Conservation (phyloP, 345 rosid genomes). For the Eucalyptus melliodora region DNA sequence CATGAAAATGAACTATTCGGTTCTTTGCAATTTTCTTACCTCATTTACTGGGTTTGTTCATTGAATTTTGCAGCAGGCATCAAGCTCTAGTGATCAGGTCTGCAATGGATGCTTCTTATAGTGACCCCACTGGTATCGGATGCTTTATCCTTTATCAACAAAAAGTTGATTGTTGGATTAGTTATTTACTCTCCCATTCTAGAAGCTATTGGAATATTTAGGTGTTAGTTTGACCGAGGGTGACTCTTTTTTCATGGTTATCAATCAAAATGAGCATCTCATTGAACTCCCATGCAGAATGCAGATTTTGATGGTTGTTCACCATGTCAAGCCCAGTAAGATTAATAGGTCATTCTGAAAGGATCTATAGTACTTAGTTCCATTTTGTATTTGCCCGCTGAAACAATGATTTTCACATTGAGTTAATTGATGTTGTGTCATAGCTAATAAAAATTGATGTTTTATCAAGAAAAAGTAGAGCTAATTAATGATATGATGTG, state of each 20-base stretch:
- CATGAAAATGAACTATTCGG: not conserved
- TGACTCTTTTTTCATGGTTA: too few relatives aligned
- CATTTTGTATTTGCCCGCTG: not conserved
- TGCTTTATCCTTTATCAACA: not conserved
- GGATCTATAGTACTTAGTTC: not conserved
- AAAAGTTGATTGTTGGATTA: not conserved
- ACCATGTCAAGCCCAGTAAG: not conserved
- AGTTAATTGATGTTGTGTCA: not conserved
- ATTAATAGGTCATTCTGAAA: not conserved
- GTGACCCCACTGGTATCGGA: conserved; percentile 25
- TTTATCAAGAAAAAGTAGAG: not conserved
- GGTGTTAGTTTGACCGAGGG: not conserved
- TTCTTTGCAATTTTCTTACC: not conserved
- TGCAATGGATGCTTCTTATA: conserved; percentile 76
- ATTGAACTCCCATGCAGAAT: not conserved
- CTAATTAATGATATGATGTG: not conserved
- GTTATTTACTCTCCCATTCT: not conserved
- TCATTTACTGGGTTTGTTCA: not conserved
- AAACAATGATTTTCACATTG: not conserved
- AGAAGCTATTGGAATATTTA: not conserved
- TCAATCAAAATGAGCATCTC: not conserved
- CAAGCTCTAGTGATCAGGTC: conserved; percentile 17
- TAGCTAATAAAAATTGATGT: not conserved
- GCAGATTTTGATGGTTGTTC: not conserved
- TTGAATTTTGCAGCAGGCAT: conserved; percentile 8